Percentiles rank a stretch among this genome's conserved stretches.
Evolutionary conservation across 78 protist genomes (phyloP).

Genomic region (Dictyostelium firmibasis): DNA sequence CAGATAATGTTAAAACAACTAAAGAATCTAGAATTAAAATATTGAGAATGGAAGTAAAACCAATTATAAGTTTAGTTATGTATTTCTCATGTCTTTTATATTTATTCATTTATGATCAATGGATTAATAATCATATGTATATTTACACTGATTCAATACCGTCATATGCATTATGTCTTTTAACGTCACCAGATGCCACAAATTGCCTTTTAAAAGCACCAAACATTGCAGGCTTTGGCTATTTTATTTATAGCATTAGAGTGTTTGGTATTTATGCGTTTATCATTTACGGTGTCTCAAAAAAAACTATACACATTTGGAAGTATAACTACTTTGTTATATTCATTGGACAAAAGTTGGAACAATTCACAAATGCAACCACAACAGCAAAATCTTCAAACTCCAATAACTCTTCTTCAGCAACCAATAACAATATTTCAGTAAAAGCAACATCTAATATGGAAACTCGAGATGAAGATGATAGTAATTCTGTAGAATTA

Average conservation of each 20-base stretch:
- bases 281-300: constrained; percentile 8
- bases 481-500: background rate
- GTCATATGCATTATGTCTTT: background rate
- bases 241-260: constrained; percentile 15
- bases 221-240: constrained; percentile 8
- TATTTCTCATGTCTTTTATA: constrained; percentile 2
- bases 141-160: background rate
- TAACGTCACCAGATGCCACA: background rate
- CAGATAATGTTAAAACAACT: too few relatives aligned
- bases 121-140: background rate
- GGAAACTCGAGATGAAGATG: background rate
- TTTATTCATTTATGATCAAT: constrained; percentile 21
- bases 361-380: background rate
- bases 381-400: background rate
- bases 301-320: constrained; percentile 20
- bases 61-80: constrained; percentile 30
- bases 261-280: constrained; percentile 17
- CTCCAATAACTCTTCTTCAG: background rate
- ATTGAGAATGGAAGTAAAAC: constrained; percentile 22
- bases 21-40: background rate
- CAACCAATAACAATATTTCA: background rate
- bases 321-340: background rate
- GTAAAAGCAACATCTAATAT: background rate
- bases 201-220: constrained; percentile 15
- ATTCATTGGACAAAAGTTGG: background rate